These are phyloP conservation scores for Dioszegia crocea DNA, from an alignment of 768 basidiomycete species.

Conservation along the genomic window DNA sequence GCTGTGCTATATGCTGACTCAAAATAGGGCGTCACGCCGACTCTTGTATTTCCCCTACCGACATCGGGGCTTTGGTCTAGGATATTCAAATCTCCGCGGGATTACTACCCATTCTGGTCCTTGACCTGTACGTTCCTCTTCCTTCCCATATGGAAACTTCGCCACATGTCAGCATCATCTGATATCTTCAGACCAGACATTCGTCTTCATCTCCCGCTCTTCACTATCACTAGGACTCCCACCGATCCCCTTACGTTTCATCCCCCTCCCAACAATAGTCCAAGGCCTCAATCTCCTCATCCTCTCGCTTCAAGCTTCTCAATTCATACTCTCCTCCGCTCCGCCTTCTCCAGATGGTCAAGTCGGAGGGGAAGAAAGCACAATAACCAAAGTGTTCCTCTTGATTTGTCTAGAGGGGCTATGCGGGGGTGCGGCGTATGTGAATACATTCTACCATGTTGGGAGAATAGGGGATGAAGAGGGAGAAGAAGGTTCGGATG, in stretches of 20 bases:
- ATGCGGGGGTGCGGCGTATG: constrained; percentile 84
- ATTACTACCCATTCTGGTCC: constrained; percentile 88
- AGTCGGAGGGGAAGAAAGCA: constrained; percentile 51
- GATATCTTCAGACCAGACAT: constrained; percentile 55
- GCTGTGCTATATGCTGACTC: neutral
- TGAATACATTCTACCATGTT: constrained; percentile 40
- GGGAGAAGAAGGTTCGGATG: constrained; percentile 50
- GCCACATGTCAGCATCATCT: neutral
- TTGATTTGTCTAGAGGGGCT: constrained; percentile 84
- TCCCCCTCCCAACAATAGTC: constrained; percentile 70
- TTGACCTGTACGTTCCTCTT: constrained; percentile 21
- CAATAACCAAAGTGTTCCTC: constrained; percentile 64
- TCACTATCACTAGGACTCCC: constrained; percentile 80
- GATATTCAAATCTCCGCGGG: constrained; percentile 76
- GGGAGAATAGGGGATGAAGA: constrained; percentile 47
- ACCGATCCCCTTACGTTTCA: constrained; percentile 64
- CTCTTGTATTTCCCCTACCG: constrained; percentile 81
- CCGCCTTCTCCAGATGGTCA: constrained; percentile 39
- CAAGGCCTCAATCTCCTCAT: constrained; percentile 63
- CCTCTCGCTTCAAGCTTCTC: constrained; percentile 38
- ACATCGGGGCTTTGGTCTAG: constrained; percentile 62
- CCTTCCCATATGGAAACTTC: neutral
- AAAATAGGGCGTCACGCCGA: constrained; percentile 76
- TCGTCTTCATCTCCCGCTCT: constrained; percentile 89
- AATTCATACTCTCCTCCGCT: constrained; percentile 57